phyloP scores from a whole-genome alignment of 805 yeast genomes.

The Allodekkera sacchari region DNA sequence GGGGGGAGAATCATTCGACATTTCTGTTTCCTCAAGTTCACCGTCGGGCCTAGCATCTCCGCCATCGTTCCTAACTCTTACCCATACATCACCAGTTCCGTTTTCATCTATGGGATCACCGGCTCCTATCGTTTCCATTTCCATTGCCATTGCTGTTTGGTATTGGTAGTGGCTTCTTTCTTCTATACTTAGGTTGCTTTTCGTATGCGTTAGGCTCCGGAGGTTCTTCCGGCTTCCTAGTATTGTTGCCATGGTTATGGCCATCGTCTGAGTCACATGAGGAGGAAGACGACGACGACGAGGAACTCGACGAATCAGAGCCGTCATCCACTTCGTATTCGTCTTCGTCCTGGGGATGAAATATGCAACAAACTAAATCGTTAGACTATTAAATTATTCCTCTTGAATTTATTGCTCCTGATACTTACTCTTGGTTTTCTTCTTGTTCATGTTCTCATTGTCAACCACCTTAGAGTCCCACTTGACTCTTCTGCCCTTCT shows the following conservation, averaged over 20 bases:
- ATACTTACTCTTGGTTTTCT: conserved; percentile 65
- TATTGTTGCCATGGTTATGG: conserved; percentile 5
- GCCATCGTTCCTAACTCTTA: background rate
- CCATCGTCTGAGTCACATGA: conserved; percentile 13
- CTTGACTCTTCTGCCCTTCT: conserved; percentile 45
- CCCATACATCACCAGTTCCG: background rate
- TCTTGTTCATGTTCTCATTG: conserved; percentile 81
- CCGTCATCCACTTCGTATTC: conserved; percentile 22
- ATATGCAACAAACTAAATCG: conserved; percentile 66
- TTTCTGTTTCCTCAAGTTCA: background rate
- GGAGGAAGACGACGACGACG: conserved; percentile 17
- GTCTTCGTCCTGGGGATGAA: conserved; percentile 65
- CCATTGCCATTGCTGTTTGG: conserved; percentile 3
- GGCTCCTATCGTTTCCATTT: background rate
- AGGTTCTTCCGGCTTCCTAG: conserved; percentile 5
- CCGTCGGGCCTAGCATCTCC: background rate
- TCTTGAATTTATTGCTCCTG: background rate
- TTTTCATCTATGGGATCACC: background rate
- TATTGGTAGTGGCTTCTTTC: conserved; percentile 10
- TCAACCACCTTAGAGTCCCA: conserved; percentile 88
- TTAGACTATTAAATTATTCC: conserved; percentile 7
- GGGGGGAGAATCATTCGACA: too few species aligned
- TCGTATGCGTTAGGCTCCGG: conserved; percentile 77
- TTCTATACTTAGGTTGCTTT: conserved; percentile 60
- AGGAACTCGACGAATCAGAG: conserved; percentile 10